Base-by-base conservation (phyloP, 2,329 filamentous ascomycete genomes). In the Aspergillus uvarum region DNA sequence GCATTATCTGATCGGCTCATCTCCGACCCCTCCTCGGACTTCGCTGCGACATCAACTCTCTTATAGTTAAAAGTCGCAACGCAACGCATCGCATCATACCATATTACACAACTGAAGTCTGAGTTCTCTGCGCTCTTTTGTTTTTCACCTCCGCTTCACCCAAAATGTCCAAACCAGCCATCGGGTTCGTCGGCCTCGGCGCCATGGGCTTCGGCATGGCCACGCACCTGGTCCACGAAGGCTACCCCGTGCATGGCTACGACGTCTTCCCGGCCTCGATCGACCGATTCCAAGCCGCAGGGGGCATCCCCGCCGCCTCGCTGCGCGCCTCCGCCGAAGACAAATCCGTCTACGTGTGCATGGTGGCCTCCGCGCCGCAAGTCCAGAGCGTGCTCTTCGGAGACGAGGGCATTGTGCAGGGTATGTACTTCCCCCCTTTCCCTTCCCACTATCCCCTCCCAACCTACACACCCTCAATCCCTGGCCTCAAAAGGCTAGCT, bases 191-290 rank as follows among this genome's bases (percentile, higher is more conserved):
- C 64, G 89, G 89, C 79, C 87, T 92, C 3, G 89, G 89, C 59
- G 89, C 89, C 75, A 92, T 92, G 89, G 89, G 89, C 71, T 89
- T 91, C 73, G 89, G 89, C 71, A 92, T 92, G 89, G 89, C 89
- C 64, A 89, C 85, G 61, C 83, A 91, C 71, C 83, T 92, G 50
- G 80, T 91, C 68, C 85, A 86, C 65, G 77, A 84, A 64, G 87
- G 87, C 59, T 90, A 88, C 74, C 62, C 78, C 26, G 88, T 92
- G 24, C 87, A 85, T 22, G 89, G 89, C 58, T 92, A 87, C 72
- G 89, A 92, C 69, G 84, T 91, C 47, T 91, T 85, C 77, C 78
- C 79, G 2, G 86, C 88, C 5, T 87, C 88, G 0, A 81, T 91
- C 35, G 84, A 89, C 58, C 83, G 82, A 22, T 91, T 91, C 78